Percentiles rank a stretch among this genome's conserved stretches.
Evolutionary conservation across 306 rosid species (phyloP).

Genomic region (Sophora flavescens): DNA sequence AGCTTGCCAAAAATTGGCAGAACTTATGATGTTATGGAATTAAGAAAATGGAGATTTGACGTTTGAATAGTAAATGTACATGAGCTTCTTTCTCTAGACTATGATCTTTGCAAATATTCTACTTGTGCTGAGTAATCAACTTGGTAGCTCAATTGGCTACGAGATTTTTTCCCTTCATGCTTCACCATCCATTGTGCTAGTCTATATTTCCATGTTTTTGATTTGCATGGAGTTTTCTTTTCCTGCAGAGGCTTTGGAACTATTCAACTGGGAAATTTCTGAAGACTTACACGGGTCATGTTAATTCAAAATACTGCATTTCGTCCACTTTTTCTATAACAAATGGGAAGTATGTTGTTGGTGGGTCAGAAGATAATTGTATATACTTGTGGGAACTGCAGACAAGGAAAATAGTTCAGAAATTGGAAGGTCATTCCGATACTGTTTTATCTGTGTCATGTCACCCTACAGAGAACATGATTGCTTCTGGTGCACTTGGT

Average conservation of each 20-base stretch:
- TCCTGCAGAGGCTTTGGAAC: constrained; percentile 93
- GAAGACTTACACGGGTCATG: constrained; percentile 87
- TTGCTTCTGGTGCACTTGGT: constrained; percentile 96
- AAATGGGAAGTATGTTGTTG: constrained; percentile 85
- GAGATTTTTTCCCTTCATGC: not conserved
- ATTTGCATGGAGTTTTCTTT: constrained; percentile 31
- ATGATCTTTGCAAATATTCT: not conserved
- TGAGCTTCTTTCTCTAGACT: not conserved
- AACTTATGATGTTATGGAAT: not conserved
- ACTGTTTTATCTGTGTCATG: constrained; percentile 88
- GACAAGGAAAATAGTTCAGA: constrained; percentile 79
- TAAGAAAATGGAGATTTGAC: constrained; percentile 14
- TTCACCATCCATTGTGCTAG: not conserved
- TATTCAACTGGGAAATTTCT: constrained; percentile 89
- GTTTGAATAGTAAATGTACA: constrained; percentile 14
- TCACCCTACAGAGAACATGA: constrained; percentile 90
- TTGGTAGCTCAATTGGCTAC: constrained; percentile 19
- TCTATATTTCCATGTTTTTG: constrained; percentile 10
- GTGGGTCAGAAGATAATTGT: constrained; percentile 91
- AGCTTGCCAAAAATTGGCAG: not conserved
- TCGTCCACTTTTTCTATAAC: constrained; percentile 84
- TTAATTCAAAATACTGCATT: constrained; percentile 85
- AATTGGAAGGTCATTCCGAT: constrained; percentile 93
- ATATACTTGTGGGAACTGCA: constrained; percentile 93
- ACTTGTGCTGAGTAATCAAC: not conserved